A percentile compares a stretch with the other conserved stretches of the same genome.
Conservation (phyloP, 495 filamentous ascomycete species). For the Lasiosphaeria miniovina region DNA sequence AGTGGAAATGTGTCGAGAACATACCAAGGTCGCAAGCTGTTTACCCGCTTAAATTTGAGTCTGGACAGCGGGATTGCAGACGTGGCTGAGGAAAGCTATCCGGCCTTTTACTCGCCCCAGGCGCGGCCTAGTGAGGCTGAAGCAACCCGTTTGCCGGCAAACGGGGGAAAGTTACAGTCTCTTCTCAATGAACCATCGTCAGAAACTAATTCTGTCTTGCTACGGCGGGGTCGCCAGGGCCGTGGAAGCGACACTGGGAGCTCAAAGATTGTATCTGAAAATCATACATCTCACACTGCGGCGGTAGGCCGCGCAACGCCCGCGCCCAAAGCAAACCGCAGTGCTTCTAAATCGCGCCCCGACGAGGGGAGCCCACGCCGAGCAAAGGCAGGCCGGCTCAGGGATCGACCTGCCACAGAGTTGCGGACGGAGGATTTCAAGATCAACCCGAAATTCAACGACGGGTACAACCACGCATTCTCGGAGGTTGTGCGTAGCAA, state of each 20-base stretch:
- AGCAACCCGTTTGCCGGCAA: background rate
- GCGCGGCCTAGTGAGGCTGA: background rate
- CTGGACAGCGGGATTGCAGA: slow-evolving; percentile 19
- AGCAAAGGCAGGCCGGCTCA: slow-evolving; percentile 41
- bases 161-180: slow-evolving; percentile 9
- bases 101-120: slow-evolving; percentile 4
- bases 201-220: background rate
- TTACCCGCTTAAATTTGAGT: slow-evolving; percentile 4
- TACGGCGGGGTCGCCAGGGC: background rate
- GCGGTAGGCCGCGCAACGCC: background rate
- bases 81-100: slow-evolving; percentile 20
- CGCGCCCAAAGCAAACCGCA: slow-evolving; percentile 4
- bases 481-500: slow-evolving; percentile 69
- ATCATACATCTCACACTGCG: background rate
- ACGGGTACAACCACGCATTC: slow-evolving; percentile 72
- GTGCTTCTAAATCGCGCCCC: slow-evolving; percentile 4
- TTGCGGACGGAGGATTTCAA: slow-evolving; percentile 72
- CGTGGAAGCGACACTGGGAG: background rate
- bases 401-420: slow-evolving; percentile 49
- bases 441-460: slow-evolving; percentile 71
- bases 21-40: background rate
- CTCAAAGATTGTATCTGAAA: background rate
- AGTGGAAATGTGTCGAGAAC: background rate
- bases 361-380: background rate
- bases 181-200: slow-evolving; percentile 16